Base-by-base conservation (phyloP, 768 basidiomycete genomes). In the Pleurotus djamor region DNA sequence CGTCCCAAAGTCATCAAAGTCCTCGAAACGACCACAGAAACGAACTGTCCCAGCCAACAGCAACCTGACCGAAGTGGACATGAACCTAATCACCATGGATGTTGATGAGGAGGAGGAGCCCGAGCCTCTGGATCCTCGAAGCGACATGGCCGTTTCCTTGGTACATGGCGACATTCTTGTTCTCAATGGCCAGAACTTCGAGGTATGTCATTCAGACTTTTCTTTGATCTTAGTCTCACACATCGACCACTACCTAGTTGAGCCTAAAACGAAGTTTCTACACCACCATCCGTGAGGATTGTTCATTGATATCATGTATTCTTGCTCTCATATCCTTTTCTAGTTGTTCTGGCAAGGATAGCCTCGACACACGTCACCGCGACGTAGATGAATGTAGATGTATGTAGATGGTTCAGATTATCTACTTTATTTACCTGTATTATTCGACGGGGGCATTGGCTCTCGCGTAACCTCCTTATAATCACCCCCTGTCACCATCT, bases 401-500 rank as follows among this genome's bases (percentile, higher is more conserved):
- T 28, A 28, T 28, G 21, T 28, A 51, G 4, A 32, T 51, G 4
- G 9, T 32, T 32, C 49, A 21, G 49, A 50, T 36, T 37, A 52
- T 16, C 16, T 37, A 7, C 6, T 41, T 4, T 34, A 50, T 48
- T 47, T 47, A 43, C 51, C 13, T 62, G 59, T 61, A 41, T 63
- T 38, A 38, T 56, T 44, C 44, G 16, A 3, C 37, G 38, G 38
- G 9, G 38, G 10, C 38, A 9, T 41, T 41, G 38, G 38, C 13
- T 36, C 28, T 33, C 36, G 13, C 34, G 43, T 59, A 41, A 57
- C 65, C 61, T 57, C n/a, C 38, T 45, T 38, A 16, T 34, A 28
- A 28, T 28, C 21, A 28, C 36, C 34, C 50, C 58, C 54, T 61
- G 14, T 33, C n/a, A 44, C 35, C 55, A 58, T 63, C 44, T 76